Conservation (phyloP, 2,329 filamentous ascomycete species). For the Aureobasidium namibiae region DNA sequence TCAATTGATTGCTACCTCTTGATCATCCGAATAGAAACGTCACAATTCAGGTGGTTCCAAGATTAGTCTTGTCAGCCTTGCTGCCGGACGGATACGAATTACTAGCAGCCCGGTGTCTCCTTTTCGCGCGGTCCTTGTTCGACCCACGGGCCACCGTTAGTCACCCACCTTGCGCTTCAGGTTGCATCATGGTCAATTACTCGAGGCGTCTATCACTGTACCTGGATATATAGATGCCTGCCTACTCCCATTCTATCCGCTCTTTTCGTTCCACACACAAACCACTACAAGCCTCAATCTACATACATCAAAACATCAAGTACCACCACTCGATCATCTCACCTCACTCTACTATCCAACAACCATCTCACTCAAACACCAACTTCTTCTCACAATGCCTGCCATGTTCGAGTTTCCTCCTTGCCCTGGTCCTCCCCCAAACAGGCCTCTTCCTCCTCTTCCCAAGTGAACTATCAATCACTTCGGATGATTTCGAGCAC, state of each 20-base stretch:
- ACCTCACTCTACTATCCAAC: neutral
- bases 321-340: neutral
- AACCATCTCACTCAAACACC: neutral
- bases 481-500: neutral
- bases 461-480: slow-evolving; percentile 21
- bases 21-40: slow-evolving; percentile 5
- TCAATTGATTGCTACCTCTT: slow-evolving; percentile 2
- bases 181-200: slow-evolving; percentile 16
- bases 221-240: slow-evolving; percentile 10
- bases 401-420: slow-evolving; percentile 36
- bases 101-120: slow-evolving; percentile 5
- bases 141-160: slow-evolving; percentile 4
- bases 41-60: slow-evolving; percentile 9
- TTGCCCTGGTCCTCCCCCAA: slow-evolving; percentile 41
- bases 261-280: slow-evolving; percentile 5
- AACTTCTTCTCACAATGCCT: slow-evolving; percentile 26
- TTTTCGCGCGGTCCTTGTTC: slow-evolving; percentile 4
- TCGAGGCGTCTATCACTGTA: neutral
- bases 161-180: slow-evolving; percentile 7
- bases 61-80: slow-evolving; percentile 13
- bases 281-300: neutral
- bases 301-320: neutral
- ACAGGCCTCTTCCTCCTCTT: slow-evolving; percentile 38
- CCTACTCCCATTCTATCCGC: slow-evolving; percentile 1
- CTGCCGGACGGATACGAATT: slow-evolving; percentile 12